Evolutionary conservation across 306 rosid species (phyloP).

Genomic region (Quercus wislizeni): DNA sequence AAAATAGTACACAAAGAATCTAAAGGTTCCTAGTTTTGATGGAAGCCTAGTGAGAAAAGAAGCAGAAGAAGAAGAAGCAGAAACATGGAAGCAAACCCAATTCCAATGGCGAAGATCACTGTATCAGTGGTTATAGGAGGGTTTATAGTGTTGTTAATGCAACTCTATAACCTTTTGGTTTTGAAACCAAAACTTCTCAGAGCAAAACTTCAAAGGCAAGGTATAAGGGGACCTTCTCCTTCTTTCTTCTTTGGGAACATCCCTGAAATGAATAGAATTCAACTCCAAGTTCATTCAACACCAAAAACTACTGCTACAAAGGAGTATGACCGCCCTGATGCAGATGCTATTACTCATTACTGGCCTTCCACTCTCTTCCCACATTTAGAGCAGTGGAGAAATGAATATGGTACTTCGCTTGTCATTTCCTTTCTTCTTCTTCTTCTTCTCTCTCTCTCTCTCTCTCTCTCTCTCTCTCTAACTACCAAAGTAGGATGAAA

Average conservation of each 20-base stretch:
- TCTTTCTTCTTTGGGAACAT: conserved; percentile 57
- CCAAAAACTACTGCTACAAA: background rate
- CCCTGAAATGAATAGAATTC: conserved; percentile 45
- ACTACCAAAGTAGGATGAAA: no score
- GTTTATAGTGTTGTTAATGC: conserved; percentile 7
- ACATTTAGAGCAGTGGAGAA: conserved; percentile 47
- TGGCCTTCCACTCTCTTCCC: conserved; percentile 54
- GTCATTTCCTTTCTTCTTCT: background rate
- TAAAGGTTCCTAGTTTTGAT: no score
- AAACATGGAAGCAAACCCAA: background rate
- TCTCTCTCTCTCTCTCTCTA: background rate
- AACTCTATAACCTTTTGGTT: conserved; percentile 24
- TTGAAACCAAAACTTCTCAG: conserved; percentile 45
- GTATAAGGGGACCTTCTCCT: conserved; percentile 64
- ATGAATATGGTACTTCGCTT: conserved; percentile 40
- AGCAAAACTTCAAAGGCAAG: conserved; percentile 60
- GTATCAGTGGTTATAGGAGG: conserved; percentile 30
- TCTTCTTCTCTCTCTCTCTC: no score
- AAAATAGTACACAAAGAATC: no score
- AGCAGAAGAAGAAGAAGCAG: background rate
- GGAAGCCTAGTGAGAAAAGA: background rate
- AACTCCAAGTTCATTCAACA: conserved; percentile 13
- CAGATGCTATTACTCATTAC: conserved; percentile 28
- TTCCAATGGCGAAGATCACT: background rate
- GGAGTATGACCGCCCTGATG: background rate